These are phyloP conservation scores for Suhomyces coccinellae DNA, from an alignment of 1,139 yeast genomes.

Conservation along the genomic window DNA sequence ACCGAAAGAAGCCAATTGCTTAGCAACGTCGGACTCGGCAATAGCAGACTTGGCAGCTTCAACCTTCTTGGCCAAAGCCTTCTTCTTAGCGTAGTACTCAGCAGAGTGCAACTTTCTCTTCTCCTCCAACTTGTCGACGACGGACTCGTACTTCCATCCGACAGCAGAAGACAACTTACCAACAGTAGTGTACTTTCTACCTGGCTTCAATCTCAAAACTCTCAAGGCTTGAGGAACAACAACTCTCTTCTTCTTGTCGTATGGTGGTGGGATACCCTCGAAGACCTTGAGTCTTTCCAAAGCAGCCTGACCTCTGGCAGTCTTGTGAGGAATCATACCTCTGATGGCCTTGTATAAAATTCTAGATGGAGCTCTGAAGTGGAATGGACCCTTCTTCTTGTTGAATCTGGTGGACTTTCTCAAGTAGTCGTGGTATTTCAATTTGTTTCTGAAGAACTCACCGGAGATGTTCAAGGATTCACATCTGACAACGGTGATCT, in stretches of 20 bases:
- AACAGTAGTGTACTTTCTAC: slow-evolving; percentile 99
- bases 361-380: slow-evolving; percentile 99
- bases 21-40: slow-evolving; percentile 72
- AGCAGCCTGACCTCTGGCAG: slow-evolving; percentile 99
- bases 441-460: slow-evolving; percentile 99
- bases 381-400: slow-evolving; percentile 99
- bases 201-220: slow-evolving; percentile 98
- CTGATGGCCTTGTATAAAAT: slow-evolving; percentile 99
- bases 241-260: slow-evolving; percentile 99
- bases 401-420: slow-evolving; percentile 99
- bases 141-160: slow-evolving; percentile 99
- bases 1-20: slow-evolving; percentile 78
- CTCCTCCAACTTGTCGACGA: slow-evolving; percentile 97
- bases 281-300: slow-evolving; percentile 98
- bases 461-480: slow-evolving; percentile 99
- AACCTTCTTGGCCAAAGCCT: slow-evolving; percentile 90
- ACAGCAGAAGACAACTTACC: slow-evolving; percentile 95
- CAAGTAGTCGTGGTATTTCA: slow-evolving; percentile 99
- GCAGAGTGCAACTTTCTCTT: slow-evolving; percentile 99
- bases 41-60: slow-evolving; percentile 80
- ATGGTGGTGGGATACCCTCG: slow-evolving; percentile 99
- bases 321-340: slow-evolving; percentile 99
- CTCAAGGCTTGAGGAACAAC: slow-evolving; percentile 99
- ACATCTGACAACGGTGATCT: slow-evolving; percentile 95
- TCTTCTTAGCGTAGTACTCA: slow-evolving; percentile 98